Conservation (phyloP, 1,139 yeast species). For the Saccharomycopsis phalli region DNA sequence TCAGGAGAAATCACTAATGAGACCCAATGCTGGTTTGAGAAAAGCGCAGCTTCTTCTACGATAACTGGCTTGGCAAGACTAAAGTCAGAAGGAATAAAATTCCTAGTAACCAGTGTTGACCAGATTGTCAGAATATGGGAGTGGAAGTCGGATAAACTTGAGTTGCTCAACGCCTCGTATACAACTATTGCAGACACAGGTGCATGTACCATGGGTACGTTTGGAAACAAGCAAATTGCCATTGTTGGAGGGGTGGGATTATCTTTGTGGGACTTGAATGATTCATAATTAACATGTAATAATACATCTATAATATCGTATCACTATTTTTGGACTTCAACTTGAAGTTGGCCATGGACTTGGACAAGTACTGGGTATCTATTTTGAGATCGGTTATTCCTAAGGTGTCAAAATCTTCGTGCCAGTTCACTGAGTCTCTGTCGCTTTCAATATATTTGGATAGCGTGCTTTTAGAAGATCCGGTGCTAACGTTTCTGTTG, state of each 20-base stretch:
- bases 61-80: constrained; percentile 53
- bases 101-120: constrained; percentile 63
- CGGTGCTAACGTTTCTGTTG: constrained; percentile 7
- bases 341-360: neutral
- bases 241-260: constrained; percentile 68
- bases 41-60: constrained; percentile 77
- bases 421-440: constrained; percentile 11
- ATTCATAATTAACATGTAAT: neutral
- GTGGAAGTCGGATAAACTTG: constrained; percentile 27
- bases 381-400: constrained; percentile 4
- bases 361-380: neutral
- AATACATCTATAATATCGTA: neutral
- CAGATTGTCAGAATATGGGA: constrained; percentile 68
- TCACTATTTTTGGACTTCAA: neutral
- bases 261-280: constrained; percentile 39
- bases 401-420: constrained; percentile 13
- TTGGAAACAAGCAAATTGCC: constrained; percentile 28
- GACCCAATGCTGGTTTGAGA: constrained; percentile 30
- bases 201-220: constrained; percentile 38
- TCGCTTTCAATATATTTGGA: constrained; percentile 14
- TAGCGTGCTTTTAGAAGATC: constrained; percentile 3
- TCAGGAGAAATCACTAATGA: constrained; percentile 21
- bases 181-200: constrained; percentile 93
- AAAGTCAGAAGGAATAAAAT: constrained; percentile 24
- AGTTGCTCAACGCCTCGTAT: constrained; percentile 38